A percentile compares a stretch with the other conserved stretches of the same genome.
phyloP scores from a whole-genome alignment of 805 yeast genomes.

The Teunomyces tritomae region DNA sequence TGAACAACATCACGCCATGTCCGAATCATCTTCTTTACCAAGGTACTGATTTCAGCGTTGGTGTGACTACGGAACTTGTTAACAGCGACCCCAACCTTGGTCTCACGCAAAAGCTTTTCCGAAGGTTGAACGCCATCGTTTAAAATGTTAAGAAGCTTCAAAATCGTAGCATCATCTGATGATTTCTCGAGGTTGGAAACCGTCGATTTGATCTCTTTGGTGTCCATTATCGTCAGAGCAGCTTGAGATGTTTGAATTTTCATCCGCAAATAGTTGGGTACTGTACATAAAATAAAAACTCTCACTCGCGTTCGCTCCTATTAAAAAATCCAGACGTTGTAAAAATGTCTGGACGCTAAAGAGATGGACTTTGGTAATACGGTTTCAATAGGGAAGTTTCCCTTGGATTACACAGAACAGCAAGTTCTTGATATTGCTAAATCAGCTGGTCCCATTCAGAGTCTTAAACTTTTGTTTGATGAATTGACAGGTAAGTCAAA shows the following conservation, averaged over 20 bases:
- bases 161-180: constrained; percentile 55
- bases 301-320: not conserved
- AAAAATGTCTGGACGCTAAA: too few relatives aligned
- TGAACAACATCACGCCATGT: constrained; percentile 90
- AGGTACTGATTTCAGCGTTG: constrained; percentile 62
- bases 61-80: constrained; percentile 74
- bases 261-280: not conserved
- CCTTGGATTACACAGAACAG: constrained; percentile 91
- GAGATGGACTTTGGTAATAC: constrained; percentile 6
- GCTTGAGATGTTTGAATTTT: constrained; percentile 4
- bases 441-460: constrained; percentile 84
- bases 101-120: constrained; percentile 82
- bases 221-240: constrained; percentile 46
- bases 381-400: constrained; percentile 82
- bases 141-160: constrained; percentile 63
- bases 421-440: constrained; percentile 83
- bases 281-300: not conserved
- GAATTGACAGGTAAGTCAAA: constrained; percentile 86
- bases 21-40: constrained; percentile 80
- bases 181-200: constrained; percentile 75
- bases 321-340: not conserved
- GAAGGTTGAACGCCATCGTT: constrained; percentile 77
- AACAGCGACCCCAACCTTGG: constrained; percentile 96
- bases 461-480: constrained; percentile 76
- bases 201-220: constrained; percentile 68